Evolutionary conservation across 1,139 yeast genomes (phyloP).

Genomic region (Groenewaldozyma sp.): DNA sequence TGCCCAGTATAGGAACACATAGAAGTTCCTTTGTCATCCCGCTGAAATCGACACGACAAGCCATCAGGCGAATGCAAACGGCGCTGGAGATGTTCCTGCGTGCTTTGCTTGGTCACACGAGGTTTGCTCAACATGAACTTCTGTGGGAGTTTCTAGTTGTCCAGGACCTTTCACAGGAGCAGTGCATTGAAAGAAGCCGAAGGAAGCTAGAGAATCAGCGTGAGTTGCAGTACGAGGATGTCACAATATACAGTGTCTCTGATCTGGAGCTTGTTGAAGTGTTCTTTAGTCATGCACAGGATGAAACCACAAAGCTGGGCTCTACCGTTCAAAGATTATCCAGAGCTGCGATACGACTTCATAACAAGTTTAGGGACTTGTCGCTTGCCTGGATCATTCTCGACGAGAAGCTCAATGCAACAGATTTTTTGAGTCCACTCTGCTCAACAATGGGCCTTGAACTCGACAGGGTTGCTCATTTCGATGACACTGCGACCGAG

Average conservation of each 20-base stretch:
- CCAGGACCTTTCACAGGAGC: conserved; percentile 30
- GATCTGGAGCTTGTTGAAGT: conserved; percentile 20
- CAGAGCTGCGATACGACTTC: conserved; percentile 12
- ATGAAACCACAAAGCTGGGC: conserved; percentile 15
- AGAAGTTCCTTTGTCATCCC: conserved; percentile 29
- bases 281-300: conserved; percentile 22
- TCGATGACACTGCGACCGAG: conserved; percentile 8
- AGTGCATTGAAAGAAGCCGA: conserved; percentile 28
- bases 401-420: conserved; percentile 13
- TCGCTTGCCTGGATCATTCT: conserved; percentile 17
- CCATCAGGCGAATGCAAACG: conserved; percentile 42
- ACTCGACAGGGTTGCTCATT: conserved; percentile 8
- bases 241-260: conserved; percentile 16
- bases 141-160: conserved; percentile 39
- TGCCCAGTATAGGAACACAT: conserved; percentile 26
- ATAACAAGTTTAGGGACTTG: conserved; percentile 17
- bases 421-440: conserved; percentile 11
- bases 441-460: conserved; percentile 9
- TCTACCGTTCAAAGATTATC: conserved; percentile 13
- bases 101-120: conserved; percentile 31
- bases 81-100: conserved; percentile 41
- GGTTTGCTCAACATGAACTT: conserved; percentile 29
- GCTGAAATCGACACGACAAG: conserved; percentile 28
- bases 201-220: conserved; percentile 26
- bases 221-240: conserved; percentile 26